A percentile compares a stretch with the other conserved stretches of the same genome.
Evolutionary conservation across 176 grass and related monocot genomes (phyloP).

Genomic region (Aegilops sharonensis): DNA sequence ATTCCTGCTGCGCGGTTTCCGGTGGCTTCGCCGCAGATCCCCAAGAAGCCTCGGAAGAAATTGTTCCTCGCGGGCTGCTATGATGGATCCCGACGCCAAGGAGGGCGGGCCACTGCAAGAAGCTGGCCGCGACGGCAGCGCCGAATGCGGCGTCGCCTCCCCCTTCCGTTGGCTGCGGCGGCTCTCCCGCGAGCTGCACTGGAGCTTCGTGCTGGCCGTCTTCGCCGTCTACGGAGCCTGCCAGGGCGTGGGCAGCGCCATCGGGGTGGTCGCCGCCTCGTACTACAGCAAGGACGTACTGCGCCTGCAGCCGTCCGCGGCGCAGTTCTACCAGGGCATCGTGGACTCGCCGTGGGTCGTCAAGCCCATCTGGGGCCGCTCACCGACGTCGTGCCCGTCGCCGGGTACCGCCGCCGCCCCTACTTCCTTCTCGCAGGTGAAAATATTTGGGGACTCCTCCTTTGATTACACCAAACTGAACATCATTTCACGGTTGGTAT

Average conservation of each 20-base stretch:
- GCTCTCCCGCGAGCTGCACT: slow-evolving; percentile 68
- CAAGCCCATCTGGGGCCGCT: slow-evolving; percentile 86
- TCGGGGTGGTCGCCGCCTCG: slow-evolving; percentile 55
- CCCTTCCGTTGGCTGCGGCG: slow-evolving; percentile 49
- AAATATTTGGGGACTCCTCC: neutral
- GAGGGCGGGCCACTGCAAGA: neutral
- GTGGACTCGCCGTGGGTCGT: slow-evolving; percentile 69
- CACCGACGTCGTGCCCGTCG: slow-evolving; percentile 65
- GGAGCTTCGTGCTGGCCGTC: slow-evolving; percentile 79
- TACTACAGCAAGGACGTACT: slow-evolving; percentile 97
- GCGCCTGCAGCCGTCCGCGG: slow-evolving; percentile 64
- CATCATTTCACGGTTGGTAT: neutral
- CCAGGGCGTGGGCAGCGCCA: slow-evolving; percentile 67
- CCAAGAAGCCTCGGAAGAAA: neutral
- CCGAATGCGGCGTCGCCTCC: neutral
- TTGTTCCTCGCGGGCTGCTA: neutral
- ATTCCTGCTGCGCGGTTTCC: neutral
- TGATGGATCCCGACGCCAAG: slow-evolving; percentile 27
- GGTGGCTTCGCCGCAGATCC: slow-evolving; percentile 6
- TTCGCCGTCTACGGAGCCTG: slow-evolving; percentile 74
- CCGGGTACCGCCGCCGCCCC: slow-evolving; percentile 71
- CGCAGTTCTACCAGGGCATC: slow-evolving; percentile 85
- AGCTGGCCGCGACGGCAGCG: neutral
- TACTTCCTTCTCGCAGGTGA: slow-evolving; percentile 83
- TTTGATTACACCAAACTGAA: neutral